phyloP scores from a whole-genome alignment of 169 alveolate genomes.

The Cryptosporidium xiaoi region DNA sequence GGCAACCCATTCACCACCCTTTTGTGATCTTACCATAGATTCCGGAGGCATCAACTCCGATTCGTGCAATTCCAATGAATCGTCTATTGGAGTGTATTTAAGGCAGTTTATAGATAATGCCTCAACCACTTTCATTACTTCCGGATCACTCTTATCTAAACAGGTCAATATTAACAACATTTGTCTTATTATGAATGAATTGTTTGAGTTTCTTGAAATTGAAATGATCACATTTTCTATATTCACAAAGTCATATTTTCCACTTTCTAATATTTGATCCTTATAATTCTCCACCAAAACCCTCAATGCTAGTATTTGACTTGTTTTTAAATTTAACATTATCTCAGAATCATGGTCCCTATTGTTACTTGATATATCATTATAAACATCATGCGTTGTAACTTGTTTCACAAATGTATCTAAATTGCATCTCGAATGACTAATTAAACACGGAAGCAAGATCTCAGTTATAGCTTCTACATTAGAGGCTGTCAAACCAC shows the following conservation, averaged over 20 bases:
- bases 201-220: constrained; percentile 27
- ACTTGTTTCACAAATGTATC: constrained; percentile 6
- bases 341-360: neutral
- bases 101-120: constrained; percentile 25
- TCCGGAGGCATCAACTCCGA: constrained; percentile 63
- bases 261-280: neutral
- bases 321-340: constrained; percentile 16
- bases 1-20: constrained; percentile 75
- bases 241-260: neutral
- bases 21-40: constrained; percentile 25
- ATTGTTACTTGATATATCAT: neutral
- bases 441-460: neutral
- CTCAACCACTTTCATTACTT: constrained; percentile 16
- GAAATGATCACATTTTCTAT: constrained; percentile 24
- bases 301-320: constrained; percentile 19
- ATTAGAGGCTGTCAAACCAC: constrained; percentile 61
- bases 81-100: constrained; percentile 55
- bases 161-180: constrained; percentile 26
- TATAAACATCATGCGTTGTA: neutral
- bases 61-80: constrained; percentile 34
- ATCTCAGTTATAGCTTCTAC: constrained; percentile 37
- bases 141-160: constrained; percentile 56
- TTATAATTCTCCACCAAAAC: constrained; percentile 22
- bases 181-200: constrained; percentile 59
- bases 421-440: neutral